phyloP scores from a whole-genome alignment of 208 protist species.

The Lotmaria passim region DNA sequence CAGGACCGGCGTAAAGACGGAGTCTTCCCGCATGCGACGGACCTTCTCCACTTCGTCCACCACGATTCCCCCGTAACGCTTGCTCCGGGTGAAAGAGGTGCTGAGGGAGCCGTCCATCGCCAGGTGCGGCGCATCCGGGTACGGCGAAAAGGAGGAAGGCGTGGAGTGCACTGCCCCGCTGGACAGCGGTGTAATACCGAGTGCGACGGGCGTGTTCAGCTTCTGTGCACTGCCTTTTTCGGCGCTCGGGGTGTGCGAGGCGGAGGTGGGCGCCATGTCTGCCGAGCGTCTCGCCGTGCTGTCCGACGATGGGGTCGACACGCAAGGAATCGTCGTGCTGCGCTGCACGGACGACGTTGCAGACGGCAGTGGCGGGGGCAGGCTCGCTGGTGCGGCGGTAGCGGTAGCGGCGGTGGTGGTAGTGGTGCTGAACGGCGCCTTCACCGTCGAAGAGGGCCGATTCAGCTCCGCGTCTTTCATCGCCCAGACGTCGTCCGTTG shows the following conservation, averaged over 20 bases:
- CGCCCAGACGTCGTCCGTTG: not conserved
- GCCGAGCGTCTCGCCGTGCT: not conserved
- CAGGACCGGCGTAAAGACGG: constrained; percentile 7
- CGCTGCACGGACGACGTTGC: too few species aligned
- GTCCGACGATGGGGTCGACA: not conserved
- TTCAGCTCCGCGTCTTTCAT: not conserved
- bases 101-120: not conserved
- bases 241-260: not conserved
- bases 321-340: too few species aligned
- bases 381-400: too few species aligned
- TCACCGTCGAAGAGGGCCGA: not conserved
- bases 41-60: constrained; percentile 43
- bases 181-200: not conserved
- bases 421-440: not conserved
- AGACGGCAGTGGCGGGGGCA: too few species aligned
- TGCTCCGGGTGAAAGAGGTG: not conserved
- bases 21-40: constrained; percentile 22
- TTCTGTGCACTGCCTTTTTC: not conserved
- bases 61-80: constrained; percentile 20
- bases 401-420: not conserved
- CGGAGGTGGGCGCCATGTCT: not conserved
- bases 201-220: not conserved
- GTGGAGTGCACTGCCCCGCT: not conserved
- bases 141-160: not conserved
- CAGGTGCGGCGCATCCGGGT: not conserved